Base-by-base conservation (phyloP, 1,284 basidiomycete genomes). In the Ustilago bromivora region DNA sequence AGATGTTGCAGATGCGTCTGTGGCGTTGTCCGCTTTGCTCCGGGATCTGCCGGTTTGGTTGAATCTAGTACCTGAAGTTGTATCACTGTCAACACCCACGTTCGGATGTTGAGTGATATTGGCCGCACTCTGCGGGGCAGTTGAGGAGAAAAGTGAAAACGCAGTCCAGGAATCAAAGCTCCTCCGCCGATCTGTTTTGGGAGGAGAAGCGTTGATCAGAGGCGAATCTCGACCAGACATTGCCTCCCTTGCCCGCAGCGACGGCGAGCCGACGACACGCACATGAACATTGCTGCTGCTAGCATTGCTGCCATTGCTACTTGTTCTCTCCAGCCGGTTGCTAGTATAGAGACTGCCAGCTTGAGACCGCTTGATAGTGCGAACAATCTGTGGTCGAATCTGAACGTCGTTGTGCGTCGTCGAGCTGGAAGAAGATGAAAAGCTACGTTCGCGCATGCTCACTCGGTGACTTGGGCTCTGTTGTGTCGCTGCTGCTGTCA, bases 381-480 rank as follows among this genome's bases (percentile, higher is more conserved):
- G 61, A 8, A 73, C 71, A 11, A 73, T 73, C 46, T 73, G 71
- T 4, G 71, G 71, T 28, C 71, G 13, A n/a, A 73, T 73, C 35
- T 73, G 71, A 8, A 73, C 57, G 11, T 73, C 71, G 40, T 53
- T 66, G 19, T 66, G 64, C 41, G 62, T 57, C 31, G 53, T 65
- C 32, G 68, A 71, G 41, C 69, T 62, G 2, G 63, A 66, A 3
- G 69, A 71, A 2, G 58, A 57, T 4, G 69, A 71, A 7, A 66
- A 46, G 2, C 58, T 66, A 2, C 69, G 55, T 8, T 62, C 57
- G 7, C 69, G 63, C 59, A 57, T 62, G 11, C 56, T 38, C 11
- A 66, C 19, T 6, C 55, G 62, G 10, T 51, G 57, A 19, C 53
- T 57, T 1, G 67, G 67, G 23, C 61, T 70, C 31, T 63, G 67